Base-by-base conservation (phyloP, 257 asterid species). In the Solanum chmielewskii region DNA sequence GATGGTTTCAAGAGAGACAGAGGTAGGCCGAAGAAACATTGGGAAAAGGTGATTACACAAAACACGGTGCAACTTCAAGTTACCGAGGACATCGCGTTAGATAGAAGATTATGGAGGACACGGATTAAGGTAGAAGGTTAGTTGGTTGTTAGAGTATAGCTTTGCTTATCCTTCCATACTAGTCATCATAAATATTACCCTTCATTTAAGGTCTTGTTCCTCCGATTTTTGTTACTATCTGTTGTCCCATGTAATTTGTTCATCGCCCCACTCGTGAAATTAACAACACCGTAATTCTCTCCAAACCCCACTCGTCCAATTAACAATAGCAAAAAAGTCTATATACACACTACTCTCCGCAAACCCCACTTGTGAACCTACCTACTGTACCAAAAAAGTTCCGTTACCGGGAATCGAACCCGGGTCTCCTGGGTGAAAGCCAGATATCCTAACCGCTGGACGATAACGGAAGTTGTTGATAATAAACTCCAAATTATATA, bases 401-500 rank as follows among this genome's bases (percentile, higher is more conserved):
- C 96, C 97, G 90, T 89, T 93, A 95, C 97, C 95, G 98, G 98
- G 97, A 94, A 93, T 95, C 94, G 98, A 95, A 95, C 98, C 98
- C 98, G 96, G 98, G 96, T 94, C 98, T 44, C 96, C 95, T 91
- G 95, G 97, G 97, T 93, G 97, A 94, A 94, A 95, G 97, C 98
- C 98, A 93, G 97, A 93, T 93, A 94, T 95, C 98, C 98, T 95
- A 92, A 95, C 97, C 98, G 94, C 97, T 94, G 97, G 97, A 94
- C 96, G 93, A 94, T 97, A 93, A 88, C 90, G 98, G 96, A 94
- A 1, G 4, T 35, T 9, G 27, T 20, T 37, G 31, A 9, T 35
- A 5, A 21, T 1, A 2, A 11, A 11, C 18, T 0, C 0, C 29
- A 37, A 37, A 20, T 10, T 20, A 37, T 20, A 8, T 56, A 56